Conservation (phyloP, 345 rosid genomes). For the Aurinia saxatilis region DNA sequence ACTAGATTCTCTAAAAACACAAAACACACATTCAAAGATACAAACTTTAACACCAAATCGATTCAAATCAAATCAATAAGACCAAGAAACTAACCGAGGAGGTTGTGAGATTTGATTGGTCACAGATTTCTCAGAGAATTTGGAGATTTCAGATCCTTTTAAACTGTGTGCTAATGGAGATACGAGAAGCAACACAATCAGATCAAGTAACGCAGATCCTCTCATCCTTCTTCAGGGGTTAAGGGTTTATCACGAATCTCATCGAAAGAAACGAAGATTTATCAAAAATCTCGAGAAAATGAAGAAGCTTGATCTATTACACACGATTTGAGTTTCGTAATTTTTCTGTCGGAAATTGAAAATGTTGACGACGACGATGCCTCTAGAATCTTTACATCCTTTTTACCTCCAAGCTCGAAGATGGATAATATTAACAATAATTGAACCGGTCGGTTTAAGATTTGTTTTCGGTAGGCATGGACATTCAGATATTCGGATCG, state of each 20-base stretch:
- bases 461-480: no score
- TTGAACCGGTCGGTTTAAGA: background rate
- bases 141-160: conserved; percentile 36
- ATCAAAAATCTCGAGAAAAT: no score
- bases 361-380: background rate
- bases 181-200: conserved; percentile 30
- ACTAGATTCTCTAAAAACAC: conserved; percentile 28
- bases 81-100: conserved; percentile 30
- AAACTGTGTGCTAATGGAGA: conserved; percentile 28
- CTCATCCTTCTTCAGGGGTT: conserved; percentile 30
- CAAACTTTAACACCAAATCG: background rate
- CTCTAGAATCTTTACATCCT: background rate
- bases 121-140: conserved; percentile 31
- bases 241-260: conserved; percentile 17
- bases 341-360: conserved; percentile 13
- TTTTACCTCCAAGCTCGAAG: background rate
- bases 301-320: no score
- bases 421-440: background rate
- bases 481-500: no score
- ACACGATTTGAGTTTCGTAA: no score
- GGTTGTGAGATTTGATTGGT: conserved; percentile 35
- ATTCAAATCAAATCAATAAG: background rate
- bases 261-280: background rate
- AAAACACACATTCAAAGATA: conserved; percentile 3
- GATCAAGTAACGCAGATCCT: conserved; percentile 33